phyloP scores from a whole-genome alignment of 192 early-diverging fungal genomes.

The Globomyces pollinis-pini region DNA sequence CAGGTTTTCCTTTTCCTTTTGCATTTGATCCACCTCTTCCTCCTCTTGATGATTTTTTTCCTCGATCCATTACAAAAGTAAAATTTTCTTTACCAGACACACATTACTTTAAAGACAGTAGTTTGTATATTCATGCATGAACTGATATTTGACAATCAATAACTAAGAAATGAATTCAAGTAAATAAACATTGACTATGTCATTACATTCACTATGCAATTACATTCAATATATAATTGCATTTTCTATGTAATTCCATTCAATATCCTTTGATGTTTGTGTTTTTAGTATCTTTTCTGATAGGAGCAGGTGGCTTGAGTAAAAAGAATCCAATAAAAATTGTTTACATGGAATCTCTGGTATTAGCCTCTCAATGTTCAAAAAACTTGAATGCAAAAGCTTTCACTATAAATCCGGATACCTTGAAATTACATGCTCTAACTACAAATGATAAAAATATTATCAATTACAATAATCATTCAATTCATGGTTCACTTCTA shows the following conservation, averaged over 20 bases:
- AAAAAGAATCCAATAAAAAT: no score
- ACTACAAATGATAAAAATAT: not conserved
- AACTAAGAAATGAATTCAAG: no score
- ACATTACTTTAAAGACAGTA: no score
- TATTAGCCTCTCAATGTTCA: not conserved
- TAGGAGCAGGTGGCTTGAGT: no score
- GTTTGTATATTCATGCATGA: no score
- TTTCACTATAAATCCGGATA: slow-evolving; percentile 3
- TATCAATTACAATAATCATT: slow-evolving; percentile 12
- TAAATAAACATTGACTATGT: no score
- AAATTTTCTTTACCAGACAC: not conserved
- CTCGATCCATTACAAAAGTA: not conserved
- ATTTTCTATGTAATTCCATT: no score
- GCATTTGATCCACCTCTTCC: not conserved
- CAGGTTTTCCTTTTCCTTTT: slow-evolving; percentile 3
- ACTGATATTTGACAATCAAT: no score
- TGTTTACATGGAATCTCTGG: not conserved
- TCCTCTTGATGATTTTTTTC: not conserved
- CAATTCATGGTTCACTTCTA: slow-evolving; percentile 5
- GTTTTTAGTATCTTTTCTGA: no score
- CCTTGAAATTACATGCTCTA: not conserved
- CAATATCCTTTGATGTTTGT: no score
- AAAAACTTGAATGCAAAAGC: not conserved
- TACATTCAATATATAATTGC: no score
- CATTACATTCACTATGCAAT: no score